Evolutionary conservation across 2,329 filamentous ascomycete genomes (phyloP).

Genomic region (Diaporthe sp.): DNA sequence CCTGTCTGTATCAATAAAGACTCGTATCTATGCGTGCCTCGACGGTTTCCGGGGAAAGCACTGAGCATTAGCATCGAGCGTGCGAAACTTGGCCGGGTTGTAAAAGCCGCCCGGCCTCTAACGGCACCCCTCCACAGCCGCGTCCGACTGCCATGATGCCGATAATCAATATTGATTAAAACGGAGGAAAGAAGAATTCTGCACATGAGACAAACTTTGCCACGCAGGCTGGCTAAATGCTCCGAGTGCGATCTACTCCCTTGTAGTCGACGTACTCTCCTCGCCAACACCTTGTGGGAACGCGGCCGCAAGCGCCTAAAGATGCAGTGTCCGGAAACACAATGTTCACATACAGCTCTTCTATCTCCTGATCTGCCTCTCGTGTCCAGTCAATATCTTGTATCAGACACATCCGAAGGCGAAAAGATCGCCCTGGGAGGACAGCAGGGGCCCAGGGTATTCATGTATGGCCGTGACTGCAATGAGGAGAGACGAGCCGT

Average conservation of each 20-base stretch:
- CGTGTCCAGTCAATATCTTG: background rate
- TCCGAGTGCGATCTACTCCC: background rate
- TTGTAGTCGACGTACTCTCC: background rate
- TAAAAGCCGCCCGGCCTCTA: background rate
- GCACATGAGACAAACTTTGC: constrained; percentile 5
- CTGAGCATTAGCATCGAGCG: background rate
- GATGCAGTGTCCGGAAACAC: background rate
- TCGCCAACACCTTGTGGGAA: background rate
- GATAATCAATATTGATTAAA: constrained; percentile 12
- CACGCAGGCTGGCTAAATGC: background rate
- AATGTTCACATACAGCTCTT: background rate
- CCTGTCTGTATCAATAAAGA: background rate
- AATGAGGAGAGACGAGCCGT: background rate
- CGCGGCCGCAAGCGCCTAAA: background rate
- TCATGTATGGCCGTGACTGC: background rate
- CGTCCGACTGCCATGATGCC: background rate
- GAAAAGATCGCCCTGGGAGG: background rate
- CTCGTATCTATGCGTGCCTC: background rate
- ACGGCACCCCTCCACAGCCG: background rate
- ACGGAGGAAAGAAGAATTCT: background rate
- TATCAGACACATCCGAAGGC: background rate
- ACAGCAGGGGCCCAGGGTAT: background rate
- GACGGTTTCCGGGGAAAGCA: background rate
- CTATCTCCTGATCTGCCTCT: background rate
- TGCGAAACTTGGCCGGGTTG: background rate